phyloP scores from a whole-genome alignment of 257 asterid species.

The Salvia hispanica region DNA sequence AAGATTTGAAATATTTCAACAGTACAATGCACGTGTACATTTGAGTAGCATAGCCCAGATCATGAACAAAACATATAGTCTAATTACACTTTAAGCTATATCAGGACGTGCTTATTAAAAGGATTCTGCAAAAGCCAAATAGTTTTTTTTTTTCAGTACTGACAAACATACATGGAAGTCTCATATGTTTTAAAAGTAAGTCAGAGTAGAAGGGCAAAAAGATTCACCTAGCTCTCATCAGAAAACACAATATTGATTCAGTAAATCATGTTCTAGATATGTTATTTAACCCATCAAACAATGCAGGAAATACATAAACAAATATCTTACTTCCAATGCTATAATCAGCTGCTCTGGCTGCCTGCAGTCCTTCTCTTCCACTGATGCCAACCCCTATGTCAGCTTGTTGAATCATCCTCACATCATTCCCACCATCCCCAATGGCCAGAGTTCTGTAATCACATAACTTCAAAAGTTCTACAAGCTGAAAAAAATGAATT shows the following conservation, averaged over 20 bases:
- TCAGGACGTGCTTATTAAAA: constrained; percentile 9
- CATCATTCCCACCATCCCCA: constrained; percentile 99
- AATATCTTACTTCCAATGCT: constrained; percentile 91
- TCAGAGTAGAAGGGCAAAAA: background rate
- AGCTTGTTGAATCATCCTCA: constrained; percentile 99
- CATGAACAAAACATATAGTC: background rate
- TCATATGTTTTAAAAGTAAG: constrained; percentile 8
- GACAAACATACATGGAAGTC: constrained; percentile 12
- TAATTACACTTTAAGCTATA: background rate
- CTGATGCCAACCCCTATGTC: constrained; percentile 99
- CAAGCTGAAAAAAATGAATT: constrained; percentile 58
- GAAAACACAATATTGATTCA: constrained; percentile 19
- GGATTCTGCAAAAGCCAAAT: constrained; percentile 8
- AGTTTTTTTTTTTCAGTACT: background rate
- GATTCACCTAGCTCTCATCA: constrained; percentile 4
- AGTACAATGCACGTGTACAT: background rate
- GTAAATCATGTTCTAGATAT: constrained; percentile 4
- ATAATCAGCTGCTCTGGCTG: constrained; percentile 99
- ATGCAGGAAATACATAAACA: constrained; percentile 15
- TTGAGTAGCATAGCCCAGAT: constrained; percentile 7
- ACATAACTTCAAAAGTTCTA: constrained; percentile 84
- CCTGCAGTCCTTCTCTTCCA: constrained; percentile 99
- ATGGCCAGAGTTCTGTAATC: constrained; percentile 98
- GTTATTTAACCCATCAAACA: constrained; percentile 25
- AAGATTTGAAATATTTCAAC: background rate